These are phyloP conservation scores for Eucalyptus grandis DNA, from an alignment of 345 rosid species.

Conservation along the genomic window DNA sequence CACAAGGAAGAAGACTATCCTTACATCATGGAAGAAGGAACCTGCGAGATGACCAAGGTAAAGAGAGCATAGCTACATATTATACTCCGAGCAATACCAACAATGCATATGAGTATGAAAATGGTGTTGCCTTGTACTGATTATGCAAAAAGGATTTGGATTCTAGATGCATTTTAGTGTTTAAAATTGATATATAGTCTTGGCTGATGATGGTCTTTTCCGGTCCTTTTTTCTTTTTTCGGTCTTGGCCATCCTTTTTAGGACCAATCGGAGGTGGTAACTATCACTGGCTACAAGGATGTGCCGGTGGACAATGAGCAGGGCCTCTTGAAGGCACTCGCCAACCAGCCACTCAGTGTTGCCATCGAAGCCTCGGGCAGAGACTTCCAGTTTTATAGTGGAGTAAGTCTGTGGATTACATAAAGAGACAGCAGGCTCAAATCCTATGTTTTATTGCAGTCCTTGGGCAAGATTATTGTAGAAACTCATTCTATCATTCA, in stretches of 20 bases:
- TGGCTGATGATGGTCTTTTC: neutral
- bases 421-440: neutral
- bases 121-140: neutral
- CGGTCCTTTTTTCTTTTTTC: neutral
- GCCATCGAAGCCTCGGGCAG: conserved; percentile 51
- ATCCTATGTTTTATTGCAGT: neutral
- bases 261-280: conserved; percentile 28
- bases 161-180: neutral
- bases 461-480: neutral
- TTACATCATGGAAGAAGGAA: conserved; percentile 55
- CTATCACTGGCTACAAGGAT: conserved; percentile 38
- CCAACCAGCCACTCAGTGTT: conserved; percentile 45
- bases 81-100: neutral
- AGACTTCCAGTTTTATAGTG: conserved; percentile 53
- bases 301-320: conserved; percentile 34
- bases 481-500: neutral
- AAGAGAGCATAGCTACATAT: neutral
- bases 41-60: conserved; percentile 36
- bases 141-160: neutral
- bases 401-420: conserved; percentile 11
- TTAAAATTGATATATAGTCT: neutral
- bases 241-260: neutral
- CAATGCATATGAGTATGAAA: neutral
- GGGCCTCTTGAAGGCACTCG: conserved; percentile 40
- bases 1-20: conserved; percentile 61